These are phyloP conservation scores for Articulospora tetracladia DNA, from an alignment of 495 filamentous ascomycete species.

Conservation along the genomic window DNA sequence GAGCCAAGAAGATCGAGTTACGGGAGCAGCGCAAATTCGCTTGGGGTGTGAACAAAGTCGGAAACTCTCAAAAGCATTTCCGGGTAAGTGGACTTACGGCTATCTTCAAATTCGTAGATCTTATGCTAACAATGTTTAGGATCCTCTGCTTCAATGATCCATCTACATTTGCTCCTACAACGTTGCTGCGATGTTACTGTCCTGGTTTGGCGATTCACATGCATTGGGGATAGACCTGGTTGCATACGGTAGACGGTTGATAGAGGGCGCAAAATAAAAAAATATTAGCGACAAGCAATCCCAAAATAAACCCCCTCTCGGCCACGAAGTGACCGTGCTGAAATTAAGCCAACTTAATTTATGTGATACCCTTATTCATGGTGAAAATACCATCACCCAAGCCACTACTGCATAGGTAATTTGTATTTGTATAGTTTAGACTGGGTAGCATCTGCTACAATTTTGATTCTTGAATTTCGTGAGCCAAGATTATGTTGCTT, in stretches of 20 bases:
- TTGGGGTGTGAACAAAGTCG: constrained; percentile 58
- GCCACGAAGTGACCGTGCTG: neutral
- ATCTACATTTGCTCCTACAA: neutral
- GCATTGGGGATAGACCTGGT: neutral
- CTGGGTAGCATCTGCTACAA: too few species aligned
- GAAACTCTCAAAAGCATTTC: constrained; percentile 76
- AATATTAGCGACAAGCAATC: neutral
- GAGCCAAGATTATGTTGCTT: too few species aligned
- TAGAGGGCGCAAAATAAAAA: neutral
- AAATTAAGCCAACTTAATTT: neutral
- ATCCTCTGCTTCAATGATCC: constrained; percentile 28
- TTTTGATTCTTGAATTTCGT: too few species aligned
- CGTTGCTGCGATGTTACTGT: neutral
- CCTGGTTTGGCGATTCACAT: neutral
- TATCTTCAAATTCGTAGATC: neutral
- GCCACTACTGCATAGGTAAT: too few species aligned
- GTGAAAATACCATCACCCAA: too few species aligned
- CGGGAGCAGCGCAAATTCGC: constrained; percentile 54
- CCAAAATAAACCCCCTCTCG: neutral
- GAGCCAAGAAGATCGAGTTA: constrained; percentile 58
- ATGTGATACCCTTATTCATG: neutral
- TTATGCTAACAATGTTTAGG: constrained; percentile 21
- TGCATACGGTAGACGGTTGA: neutral
- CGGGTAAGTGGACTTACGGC: constrained; percentile 44
- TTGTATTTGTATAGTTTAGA: too few species aligned